Evolutionary conservation across 139 green algal species (phyloP).

Genomic region (Chlamydomonas sp.): DNA sequence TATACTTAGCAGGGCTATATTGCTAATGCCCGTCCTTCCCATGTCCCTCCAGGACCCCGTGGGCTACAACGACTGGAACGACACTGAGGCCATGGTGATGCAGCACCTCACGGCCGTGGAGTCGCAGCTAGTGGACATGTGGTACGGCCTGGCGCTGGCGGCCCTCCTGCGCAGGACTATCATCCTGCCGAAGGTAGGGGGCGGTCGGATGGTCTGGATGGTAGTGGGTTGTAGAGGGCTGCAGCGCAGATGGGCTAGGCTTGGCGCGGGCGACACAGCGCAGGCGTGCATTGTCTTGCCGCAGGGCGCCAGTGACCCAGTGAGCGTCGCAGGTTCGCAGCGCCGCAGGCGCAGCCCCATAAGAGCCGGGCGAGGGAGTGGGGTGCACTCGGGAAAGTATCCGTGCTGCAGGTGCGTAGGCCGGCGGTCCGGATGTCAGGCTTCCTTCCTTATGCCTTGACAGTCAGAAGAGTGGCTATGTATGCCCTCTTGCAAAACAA

Average conservation of each 20-base stretch:
- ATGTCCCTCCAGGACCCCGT: constrained; percentile 12
- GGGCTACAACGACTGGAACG: constrained; percentile 37
- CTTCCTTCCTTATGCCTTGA: too few relatives aligned
- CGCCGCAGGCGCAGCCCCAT: too few relatives aligned
- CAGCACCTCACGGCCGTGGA: constrained; percentile 13
- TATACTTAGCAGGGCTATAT: not conserved
- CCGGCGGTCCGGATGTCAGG: too few relatives aligned
- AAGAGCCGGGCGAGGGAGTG: too few relatives aligned
- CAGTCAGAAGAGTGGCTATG: too few relatives aligned
- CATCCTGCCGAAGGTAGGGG: constrained; percentile 45
- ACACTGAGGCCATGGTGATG: constrained; percentile 41
- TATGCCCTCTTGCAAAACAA: not conserved
- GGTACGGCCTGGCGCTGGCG: constrained; percentile 45
- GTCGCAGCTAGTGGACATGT: constrained; percentile 34
- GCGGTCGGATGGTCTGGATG: not conserved
- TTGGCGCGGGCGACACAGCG: not conserved
- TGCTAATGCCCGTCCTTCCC: not conserved
- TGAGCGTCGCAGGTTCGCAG: too few relatives aligned
- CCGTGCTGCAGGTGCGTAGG: too few relatives aligned
- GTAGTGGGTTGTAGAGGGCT: not conserved
- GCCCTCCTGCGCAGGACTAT: constrained; percentile 21
- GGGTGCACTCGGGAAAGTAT: too few relatives aligned
- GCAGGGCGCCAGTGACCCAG: too few relatives aligned
- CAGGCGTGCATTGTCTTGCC: too few relatives aligned
- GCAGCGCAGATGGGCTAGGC: not conserved